These are phyloP conservation scores for Ophiostoma novo-ulmi DNA, from an alignment of 2,329 filamentous ascomycete genomes.

Conservation along the genomic window DNA sequence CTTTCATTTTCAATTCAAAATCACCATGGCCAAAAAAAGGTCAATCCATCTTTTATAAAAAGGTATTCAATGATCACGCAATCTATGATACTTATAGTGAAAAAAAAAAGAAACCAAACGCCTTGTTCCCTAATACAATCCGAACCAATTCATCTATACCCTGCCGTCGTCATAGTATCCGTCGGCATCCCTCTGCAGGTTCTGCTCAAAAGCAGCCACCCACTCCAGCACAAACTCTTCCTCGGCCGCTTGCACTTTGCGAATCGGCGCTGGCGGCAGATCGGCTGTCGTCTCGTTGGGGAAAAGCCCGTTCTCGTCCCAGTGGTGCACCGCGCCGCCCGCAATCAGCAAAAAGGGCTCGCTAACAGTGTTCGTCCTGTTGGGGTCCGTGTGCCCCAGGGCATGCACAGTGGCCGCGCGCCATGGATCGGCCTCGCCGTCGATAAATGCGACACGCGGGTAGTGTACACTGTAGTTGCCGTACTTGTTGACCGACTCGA, in stretches of 20 bases:
- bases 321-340: conserved; percentile 69
- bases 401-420: conserved; percentile 66
- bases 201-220: conserved; percentile 25
- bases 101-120: background rate
- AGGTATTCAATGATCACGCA: background rate
- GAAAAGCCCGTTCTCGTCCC: conserved; percentile 68
- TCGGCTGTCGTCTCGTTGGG: conserved; percentile 50
- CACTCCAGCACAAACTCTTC: conserved; percentile 26
- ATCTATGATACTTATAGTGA: background rate
- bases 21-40: background rate
- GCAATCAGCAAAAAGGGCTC: conserved; percentile 71
- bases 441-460: conserved; percentile 69
- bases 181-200: background rate
- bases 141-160: background rate
- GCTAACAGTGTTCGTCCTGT: conserved; percentile 53
- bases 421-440: conserved; percentile 78
- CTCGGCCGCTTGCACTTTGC: conserved; percentile 26
- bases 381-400: conserved; percentile 51
- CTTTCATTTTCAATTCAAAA: background rate
- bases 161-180: background rate
- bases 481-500: conserved; percentile 66
- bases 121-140: background rate
- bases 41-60: background rate
- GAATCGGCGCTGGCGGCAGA: conserved; percentile 25
- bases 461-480: conserved; percentile 70